Evolutionary conservation across 345 rosid species (phyloP).

Genomic region (Camelina sativa): DNA sequence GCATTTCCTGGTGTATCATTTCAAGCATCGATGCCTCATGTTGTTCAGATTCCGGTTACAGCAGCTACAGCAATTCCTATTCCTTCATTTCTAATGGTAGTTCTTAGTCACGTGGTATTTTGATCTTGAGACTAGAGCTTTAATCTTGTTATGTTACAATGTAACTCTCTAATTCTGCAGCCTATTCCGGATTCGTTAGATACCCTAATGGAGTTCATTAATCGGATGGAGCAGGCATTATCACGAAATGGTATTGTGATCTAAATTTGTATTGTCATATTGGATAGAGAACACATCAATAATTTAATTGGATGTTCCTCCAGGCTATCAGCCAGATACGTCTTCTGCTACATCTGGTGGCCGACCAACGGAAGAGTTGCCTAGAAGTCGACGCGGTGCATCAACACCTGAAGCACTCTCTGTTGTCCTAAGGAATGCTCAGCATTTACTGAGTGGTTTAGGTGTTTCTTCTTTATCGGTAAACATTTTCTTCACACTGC

Average conservation of each 20-base stretch:
- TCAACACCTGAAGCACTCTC: slow-evolving; percentile 73
- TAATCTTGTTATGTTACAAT: slow-evolving; percentile 17
- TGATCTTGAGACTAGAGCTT: slow-evolving; percentile 5
- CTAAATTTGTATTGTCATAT: slow-evolving; percentile 12
- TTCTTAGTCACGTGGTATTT: slow-evolving; percentile 6
- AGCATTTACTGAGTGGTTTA: slow-evolving; percentile 63
- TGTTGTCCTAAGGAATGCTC: slow-evolving; percentile 64
- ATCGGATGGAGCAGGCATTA: slow-evolving; percentile 69
- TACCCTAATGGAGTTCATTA: slow-evolving; percentile 76
- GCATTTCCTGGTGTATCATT: slow-evolving; percentile 56
- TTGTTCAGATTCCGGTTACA: slow-evolving; percentile 64
- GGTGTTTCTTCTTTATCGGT: slow-evolving; percentile 73
- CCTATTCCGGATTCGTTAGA: slow-evolving; percentile 86
- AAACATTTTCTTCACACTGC: slow-evolving; percentile 37
- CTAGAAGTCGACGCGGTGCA: slow-evolving; percentile 55
- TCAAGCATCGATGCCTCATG: slow-evolving; percentile 57
- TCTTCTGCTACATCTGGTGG: slow-evolving; percentile 49
- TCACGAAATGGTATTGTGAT: slow-evolving; percentile 63
- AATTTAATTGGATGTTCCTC: slow-evolving; percentile 41
- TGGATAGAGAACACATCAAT: slow-evolving; percentile 5
- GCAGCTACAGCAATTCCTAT: slow-evolving; percentile 59
- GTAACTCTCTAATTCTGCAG: slow-evolving; percentile 49
- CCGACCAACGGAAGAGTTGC: slow-evolving; percentile 53
- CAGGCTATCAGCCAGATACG: slow-evolving; percentile 60
- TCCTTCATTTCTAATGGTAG: slow-evolving; percentile 73